phyloP scores from a whole-genome alignment of 192 early-diverging fungal species.

The Borealophlyctis nickersoniae region DNA sequence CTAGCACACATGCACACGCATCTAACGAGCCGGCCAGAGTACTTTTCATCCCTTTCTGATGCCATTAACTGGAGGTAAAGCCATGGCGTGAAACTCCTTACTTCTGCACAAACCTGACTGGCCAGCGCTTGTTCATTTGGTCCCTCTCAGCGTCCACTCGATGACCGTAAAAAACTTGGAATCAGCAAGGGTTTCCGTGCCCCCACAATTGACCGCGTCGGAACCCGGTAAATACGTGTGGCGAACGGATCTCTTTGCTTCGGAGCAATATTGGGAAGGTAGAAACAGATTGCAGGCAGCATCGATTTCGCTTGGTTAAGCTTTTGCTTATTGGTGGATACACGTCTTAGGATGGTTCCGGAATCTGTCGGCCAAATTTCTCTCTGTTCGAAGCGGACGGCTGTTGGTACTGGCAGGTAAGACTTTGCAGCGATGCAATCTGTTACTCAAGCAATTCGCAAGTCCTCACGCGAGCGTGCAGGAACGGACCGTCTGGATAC shows the following conservation, averaged over 20 bases:
- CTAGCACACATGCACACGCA: constrained; percentile 34
- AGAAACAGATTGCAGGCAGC: not conserved
- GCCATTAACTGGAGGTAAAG: constrained; percentile 45
- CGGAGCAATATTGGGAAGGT: constrained; percentile 36
- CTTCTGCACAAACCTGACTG: not conserved
- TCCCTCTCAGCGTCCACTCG: not conserved
- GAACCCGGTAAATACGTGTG: constrained; percentile 12
- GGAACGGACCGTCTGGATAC: constrained; percentile 51
- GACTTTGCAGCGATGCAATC: not conserved
- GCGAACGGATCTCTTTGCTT: constrained; percentile 30
- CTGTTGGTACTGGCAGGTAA: constrained; percentile 44
- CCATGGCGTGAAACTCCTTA: not conserved
- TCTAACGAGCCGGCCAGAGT: constrained; percentile 27
- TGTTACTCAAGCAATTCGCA: not conserved
- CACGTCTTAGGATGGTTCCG: constrained; percentile 42
- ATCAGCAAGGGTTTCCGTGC: constrained; percentile 22
- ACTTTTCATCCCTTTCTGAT: constrained; percentile 23
- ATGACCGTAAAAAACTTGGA: constrained; percentile 13
- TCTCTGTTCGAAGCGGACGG: constrained; percentile 25
- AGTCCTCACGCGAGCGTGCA: not conserved
- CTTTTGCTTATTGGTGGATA: not conserved
- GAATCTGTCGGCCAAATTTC: constrained; percentile 40
- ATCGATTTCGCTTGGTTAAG: not conserved
- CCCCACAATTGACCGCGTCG: constrained; percentile 13
- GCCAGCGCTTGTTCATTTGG: not conserved